These are phyloP conservation scores for Articulospora tetracladia DNA, from an alignment of 495 filamentous ascomycete genomes.

Conservation along the genomic window DNA sequence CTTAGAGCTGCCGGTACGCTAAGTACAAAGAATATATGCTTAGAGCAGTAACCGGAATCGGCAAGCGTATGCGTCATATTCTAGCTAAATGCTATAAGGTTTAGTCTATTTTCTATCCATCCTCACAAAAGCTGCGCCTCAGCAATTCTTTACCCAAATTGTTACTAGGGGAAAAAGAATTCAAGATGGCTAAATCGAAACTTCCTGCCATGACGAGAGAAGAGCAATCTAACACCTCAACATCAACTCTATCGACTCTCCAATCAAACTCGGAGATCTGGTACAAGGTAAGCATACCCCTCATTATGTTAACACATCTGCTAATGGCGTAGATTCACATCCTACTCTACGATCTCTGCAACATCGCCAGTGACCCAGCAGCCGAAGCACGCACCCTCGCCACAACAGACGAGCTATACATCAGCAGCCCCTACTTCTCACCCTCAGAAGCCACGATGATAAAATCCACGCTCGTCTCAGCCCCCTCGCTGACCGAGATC, in stretches of 20 bases:
- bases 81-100: too few relatives aligned
- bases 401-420: conserved; percentile 29
- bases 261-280: conserved; percentile 20
- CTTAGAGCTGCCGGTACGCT: too few relatives aligned
- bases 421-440: conserved; percentile 30
- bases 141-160: conserved; percentile 9
- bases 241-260: conserved; percentile 17
- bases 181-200: conserved; percentile 13
- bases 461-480: conserved; percentile 16
- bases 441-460: conserved; percentile 22
- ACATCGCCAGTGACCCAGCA: conserved; percentile 11
- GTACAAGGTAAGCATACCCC: conserved; percentile 19
- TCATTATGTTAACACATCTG: conserved; percentile 15
- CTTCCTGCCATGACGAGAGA: conserved; percentile 9
- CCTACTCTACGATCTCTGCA: conserved; percentile 20
- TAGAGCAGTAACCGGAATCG: too few relatives aligned
- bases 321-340: conserved; percentile 19
- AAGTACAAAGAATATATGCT: too few relatives aligned
- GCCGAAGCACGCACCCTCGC: conserved; percentile 22
- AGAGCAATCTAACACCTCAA: conserved; percentile 13
- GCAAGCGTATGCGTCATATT: too few relatives aligned
- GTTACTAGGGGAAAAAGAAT: conserved; percentile 10
- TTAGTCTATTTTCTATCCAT: too few relatives aligned
- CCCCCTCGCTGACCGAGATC: conserved; percentile 18
- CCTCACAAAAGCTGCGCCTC: too few relatives aligned